Conservation (phyloP, 257 asterid genomes). For the Solanum corneliomulleri region DNA sequence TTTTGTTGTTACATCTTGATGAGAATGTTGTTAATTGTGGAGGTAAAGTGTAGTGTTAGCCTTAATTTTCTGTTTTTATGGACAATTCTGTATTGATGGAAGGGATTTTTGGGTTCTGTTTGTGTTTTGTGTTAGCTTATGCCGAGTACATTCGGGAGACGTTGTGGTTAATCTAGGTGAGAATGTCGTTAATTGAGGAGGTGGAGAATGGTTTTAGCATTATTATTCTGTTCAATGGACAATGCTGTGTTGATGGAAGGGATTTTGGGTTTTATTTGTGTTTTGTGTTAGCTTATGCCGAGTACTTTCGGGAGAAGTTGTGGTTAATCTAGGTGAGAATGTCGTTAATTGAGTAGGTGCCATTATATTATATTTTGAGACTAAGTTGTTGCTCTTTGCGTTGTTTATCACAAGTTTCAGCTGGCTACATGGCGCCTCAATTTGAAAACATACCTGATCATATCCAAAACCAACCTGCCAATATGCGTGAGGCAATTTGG, state of each 20-base stretch:
- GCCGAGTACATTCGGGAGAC: not conserved
- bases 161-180: not conserved
- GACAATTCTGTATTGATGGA: not conserved
- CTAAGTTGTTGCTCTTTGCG: not conserved
- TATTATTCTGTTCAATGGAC: not conserved
- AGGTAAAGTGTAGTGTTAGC: not conserved
- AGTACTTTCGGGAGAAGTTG: not conserved
- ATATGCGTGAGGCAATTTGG: conserved; percentile 11
- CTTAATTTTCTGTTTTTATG: not conserved
- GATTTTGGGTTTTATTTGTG: not conserved
- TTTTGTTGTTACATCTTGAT: not conserved
- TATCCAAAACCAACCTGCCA: not conserved
- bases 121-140: not conserved
- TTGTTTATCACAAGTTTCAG: conserved; percentile 16
- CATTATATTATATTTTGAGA: not conserved
- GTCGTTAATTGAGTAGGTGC: not conserved
- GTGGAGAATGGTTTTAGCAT: not conserved
- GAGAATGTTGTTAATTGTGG: not conserved
- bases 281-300: not conserved
- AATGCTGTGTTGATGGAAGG: not conserved
- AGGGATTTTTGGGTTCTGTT: not conserved
- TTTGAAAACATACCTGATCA: not conserved
- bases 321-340: not conserved
- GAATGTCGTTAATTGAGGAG: not conserved
- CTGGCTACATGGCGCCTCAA: conserved; percentile 6